Evolutionary conservation across 2,329 filamentous ascomycete species (phyloP), one percentile per base, ranked within the genome.

Genomic region (Exophiala xenobiotica): DNA sequence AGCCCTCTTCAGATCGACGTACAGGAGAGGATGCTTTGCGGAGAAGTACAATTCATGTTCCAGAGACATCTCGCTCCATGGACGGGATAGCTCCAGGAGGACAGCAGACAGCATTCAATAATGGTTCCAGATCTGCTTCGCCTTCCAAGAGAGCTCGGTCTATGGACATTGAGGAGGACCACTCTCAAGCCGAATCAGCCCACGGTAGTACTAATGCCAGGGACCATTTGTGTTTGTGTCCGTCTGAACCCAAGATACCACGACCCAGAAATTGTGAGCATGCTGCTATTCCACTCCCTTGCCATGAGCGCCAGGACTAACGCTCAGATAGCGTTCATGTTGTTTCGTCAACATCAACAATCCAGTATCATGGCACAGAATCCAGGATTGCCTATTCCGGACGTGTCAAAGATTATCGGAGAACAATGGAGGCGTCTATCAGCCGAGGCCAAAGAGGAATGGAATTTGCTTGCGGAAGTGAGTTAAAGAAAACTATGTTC

Each of bases 391-490:
- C 85, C 91, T 39, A 97, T 97, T 70, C 92, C 92, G 2, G 90
- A 96, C 46, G 95, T 97, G 63, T 96, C 92, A 59, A 96, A 96
- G 72, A 95, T 97, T 63, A 95, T 97, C 61, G 92, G 92, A 46
- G 83, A 90, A 68, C 86, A 91, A 80, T 99, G 93, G 93, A 84
- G 86, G 64, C 80, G 83, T 49, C 85, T 95, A 65, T 73, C 83
- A 3, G 79, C 86, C 19, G 82, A 87, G 46, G 78, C 85, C 51
- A 95, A 95, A 71, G 81, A 84, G 58, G 80, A 85, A 67, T 99
- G 93, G 93, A 95, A 93, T 69, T 79, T 80, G 54, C 80, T 95
- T 50, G 93, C 93, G 54, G 90, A 95, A 72, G 88, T 86, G 71
- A 60, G 69, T 49, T 35, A 47, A 46, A 55, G 40, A 33, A 19